These are phyloP conservation scores for Septoria linicola DNA, from an alignment of 2,329 filamentous ascomycete species.

Conservation along the genomic window DNA sequence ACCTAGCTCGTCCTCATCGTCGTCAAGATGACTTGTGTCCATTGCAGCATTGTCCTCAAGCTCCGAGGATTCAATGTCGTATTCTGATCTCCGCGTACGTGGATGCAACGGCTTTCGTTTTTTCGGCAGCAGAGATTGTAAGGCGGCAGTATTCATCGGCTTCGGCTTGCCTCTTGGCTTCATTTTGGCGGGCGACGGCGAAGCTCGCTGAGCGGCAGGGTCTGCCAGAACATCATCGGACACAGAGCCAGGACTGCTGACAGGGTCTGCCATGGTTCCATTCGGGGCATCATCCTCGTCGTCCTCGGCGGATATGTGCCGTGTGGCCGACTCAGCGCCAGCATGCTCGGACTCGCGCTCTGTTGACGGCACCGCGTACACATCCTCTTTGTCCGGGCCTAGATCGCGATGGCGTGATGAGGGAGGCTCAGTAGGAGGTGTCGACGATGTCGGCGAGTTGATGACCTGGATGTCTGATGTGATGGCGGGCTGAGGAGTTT, in stretches of 20 bases:
- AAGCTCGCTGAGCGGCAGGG: conserved; percentile 28
- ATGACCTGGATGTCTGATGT: conserved; percentile 34
- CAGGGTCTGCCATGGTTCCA: conserved; percentile 46
- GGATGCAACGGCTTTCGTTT: conserved; percentile 34
- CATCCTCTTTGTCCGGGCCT: conserved; percentile 28
- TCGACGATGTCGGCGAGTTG: conserved; percentile 39
- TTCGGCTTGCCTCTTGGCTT: conserved; percentile 32
- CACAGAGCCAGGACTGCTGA: conserved; percentile 38
- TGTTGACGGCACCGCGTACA: conserved; percentile 23
- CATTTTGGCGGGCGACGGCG: conserved; percentile 25
- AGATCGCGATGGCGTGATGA: conserved; percentile 24
- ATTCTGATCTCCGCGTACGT: conserved; percentile 36
- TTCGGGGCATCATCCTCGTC: conserved; percentile 37
- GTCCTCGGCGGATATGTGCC: conserved; percentile 18
- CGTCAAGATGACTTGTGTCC: conserved; percentile 31
- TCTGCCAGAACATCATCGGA: conserved; percentile 9
- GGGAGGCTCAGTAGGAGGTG: conserved; percentile 33
- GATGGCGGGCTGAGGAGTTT: conserved; percentile 22
- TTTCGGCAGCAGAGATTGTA: conserved; percentile 48
- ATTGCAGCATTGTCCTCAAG: conserved; percentile 32
- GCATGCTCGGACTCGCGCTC: conserved; percentile 16
- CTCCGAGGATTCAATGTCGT: conserved; percentile 42
- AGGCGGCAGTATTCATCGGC: conserved; percentile 44
- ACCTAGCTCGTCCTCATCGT: conserved; percentile 46
- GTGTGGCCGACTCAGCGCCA: conserved; percentile 25